These are phyloP conservation scores for Fusarium palustre DNA, from an alignment of 2,329 filamentous ascomycete species.

Conservation along the genomic window DNA sequence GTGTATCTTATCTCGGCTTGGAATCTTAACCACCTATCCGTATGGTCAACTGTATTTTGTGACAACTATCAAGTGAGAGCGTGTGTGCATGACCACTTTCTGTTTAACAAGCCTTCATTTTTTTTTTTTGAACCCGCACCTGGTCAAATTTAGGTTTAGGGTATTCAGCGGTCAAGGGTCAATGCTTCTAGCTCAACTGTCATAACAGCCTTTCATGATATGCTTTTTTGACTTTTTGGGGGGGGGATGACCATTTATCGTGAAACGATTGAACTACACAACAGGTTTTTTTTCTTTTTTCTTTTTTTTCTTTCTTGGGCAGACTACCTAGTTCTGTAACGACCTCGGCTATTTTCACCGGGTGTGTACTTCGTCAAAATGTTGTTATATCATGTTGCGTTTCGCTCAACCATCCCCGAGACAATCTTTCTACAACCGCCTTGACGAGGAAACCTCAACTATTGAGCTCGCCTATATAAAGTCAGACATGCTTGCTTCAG, in stretches of 20 bases:
- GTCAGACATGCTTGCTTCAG: background rate
- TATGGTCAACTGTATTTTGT: conserved; percentile 5
- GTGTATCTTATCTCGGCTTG: background rate
- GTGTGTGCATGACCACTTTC: background rate
- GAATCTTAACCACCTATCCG: background rate
- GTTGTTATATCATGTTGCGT: background rate
- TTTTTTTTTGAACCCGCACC: background rate
- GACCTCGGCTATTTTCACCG: background rate
- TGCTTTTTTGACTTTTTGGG: background rate
- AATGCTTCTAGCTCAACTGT: conserved; percentile 12
- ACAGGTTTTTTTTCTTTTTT: no score
- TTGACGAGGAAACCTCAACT: no score
- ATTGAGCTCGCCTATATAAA: background rate
- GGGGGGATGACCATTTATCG: background rate
- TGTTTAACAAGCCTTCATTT: background rate
- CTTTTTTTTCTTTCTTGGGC: background rate
- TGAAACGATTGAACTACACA: background rate
- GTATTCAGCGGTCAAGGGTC: conserved; percentile 12
- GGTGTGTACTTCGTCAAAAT: background rate
- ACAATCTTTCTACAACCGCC: background rate
- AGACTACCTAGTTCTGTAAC: no score
- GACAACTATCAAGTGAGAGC: background rate
- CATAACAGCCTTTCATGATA: background rate
- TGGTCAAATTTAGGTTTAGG: conserved; percentile 21
- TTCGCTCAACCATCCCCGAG: background rate